Evolutionary conservation across 2,329 filamentous ascomycete species (phyloP).

Genomic region (Cucurbitaria berberidis): DNA sequence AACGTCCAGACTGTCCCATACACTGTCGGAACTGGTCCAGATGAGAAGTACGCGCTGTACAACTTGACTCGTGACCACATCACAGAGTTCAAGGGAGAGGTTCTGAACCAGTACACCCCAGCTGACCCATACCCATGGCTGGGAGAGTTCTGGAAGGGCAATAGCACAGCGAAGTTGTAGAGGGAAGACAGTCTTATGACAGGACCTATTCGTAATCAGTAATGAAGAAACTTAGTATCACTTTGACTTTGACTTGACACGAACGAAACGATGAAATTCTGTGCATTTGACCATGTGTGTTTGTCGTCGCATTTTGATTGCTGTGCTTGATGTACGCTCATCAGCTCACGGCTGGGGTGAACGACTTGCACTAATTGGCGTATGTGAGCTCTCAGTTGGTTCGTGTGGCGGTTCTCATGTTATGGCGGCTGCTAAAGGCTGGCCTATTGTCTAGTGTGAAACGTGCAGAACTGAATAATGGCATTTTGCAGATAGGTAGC

Average conservation of each 20-base stretch:
- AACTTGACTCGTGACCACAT: constrained; percentile 31
- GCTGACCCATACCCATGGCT: constrained; percentile 33
- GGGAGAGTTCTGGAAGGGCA: constrained; percentile 24
- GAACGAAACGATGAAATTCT: too few relatives aligned
- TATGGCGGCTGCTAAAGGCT: too few relatives aligned
- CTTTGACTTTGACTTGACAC: background rate
- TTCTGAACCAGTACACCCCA: constrained; percentile 24
- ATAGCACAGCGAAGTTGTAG: background rate
- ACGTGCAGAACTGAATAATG: too few relatives aligned
- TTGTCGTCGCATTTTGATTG: background rate
- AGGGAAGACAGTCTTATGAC: background rate
- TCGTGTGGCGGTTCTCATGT: too few relatives aligned
- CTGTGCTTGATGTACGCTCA: background rate
- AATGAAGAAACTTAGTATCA: background rate
- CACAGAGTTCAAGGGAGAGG: constrained; percentile 28
- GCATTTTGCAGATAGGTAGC: too few relatives aligned
- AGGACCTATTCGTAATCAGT: background rate
- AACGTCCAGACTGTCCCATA: constrained; percentile 36
- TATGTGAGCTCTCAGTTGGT: too few relatives aligned
- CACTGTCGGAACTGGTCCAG: constrained; percentile 31
- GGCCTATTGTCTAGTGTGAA: too few relatives aligned
- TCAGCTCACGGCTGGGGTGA: background rate
- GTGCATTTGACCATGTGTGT: background rate
- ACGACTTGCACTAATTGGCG: too few relatives aligned
- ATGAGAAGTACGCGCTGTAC: constrained; percentile 36